Conservation (phyloP, 106 monocot genomes). For the Alisma plantagoaquatica region DNA sequence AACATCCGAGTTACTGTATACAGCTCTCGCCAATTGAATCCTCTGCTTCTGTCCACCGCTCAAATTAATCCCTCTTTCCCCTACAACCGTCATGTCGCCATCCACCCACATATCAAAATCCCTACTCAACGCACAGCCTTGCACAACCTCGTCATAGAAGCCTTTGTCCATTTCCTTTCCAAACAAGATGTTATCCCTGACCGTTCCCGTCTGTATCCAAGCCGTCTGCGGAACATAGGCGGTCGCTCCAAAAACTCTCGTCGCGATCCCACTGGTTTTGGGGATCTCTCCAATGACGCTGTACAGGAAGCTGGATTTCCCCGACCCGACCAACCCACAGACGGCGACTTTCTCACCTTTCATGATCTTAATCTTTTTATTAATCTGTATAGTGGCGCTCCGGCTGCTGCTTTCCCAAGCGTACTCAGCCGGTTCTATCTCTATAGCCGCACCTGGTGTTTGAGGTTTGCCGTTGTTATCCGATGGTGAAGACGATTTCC, state of each 20-base stretch:
- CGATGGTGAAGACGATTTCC: too few species aligned
- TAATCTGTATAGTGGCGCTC: conserved; percentile 36
- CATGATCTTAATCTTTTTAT: conserved; percentile 33
- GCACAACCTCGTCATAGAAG: conserved; percentile 53
- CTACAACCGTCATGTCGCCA: conserved; percentile 61
- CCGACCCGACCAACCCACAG: conserved; percentile 75
- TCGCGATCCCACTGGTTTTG: conserved; percentile 22
- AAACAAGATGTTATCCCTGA: conserved; percentile 67
- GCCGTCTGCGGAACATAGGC: conserved; percentile 82
- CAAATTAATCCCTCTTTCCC: conserved; percentile 73
- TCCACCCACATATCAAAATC: conserved; percentile 45
- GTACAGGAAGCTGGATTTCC: conserved; percentile 69
- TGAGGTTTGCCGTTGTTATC: too few species aligned
- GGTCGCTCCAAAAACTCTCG: conserved; percentile 30
- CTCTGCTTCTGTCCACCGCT: conserved; percentile 96
- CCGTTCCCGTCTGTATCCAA: conserved; percentile 77
- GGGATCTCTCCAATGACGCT: conserved; percentile 67
- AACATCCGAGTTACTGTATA: conserved; percentile 60
- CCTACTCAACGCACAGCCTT: conserved; percentile 62
- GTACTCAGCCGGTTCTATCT: conserved; percentile 66
- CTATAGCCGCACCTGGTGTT: conserved; percentile 27
- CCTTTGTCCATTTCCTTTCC: conserved; percentile 50
- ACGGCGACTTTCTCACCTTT: conserved; percentile 63
- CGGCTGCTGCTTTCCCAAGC: conserved; percentile 31
- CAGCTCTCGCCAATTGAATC: conserved; percentile 79